Evolutionary conservation across 2,329 filamentous ascomycete species (phyloP), one percentile per base, ranked within the genome.

Genomic region (Penicillium thymicola): DNA sequence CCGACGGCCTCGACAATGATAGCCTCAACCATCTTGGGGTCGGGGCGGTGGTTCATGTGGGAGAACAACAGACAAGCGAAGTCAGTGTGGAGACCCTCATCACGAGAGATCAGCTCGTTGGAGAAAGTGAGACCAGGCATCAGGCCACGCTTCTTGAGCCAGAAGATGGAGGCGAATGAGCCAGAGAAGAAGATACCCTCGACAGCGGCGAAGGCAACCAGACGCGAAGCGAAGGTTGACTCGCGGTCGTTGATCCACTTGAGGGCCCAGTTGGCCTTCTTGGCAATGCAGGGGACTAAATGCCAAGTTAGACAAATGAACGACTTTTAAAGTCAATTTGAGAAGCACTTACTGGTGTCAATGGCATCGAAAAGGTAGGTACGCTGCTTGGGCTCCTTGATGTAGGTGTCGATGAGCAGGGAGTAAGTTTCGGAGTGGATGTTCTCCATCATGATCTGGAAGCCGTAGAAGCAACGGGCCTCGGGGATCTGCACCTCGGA

Each of bases 381-480:
- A 67, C 91, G 88, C 82, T 99, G 93, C 74, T 89, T 89, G 61
- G 90, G 89, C 82, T 99, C 94, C 84, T 95, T 97, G 81, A 99
- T 96, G 79, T 99, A 99, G 61, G 93, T 97, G 77, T 99, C 94
- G 75, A 99, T 99, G 74, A 99, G 87, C 36, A 99, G 88, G 21
- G 93, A 97, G 85, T 99, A 99, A 53, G 94, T 99, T 82, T 99
- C 94, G 16, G 94, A 97, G 85, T 99, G 94, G 71, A 99, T 96
- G 81, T 99, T 99, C 84, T 99, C 94, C 90, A 99, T 97, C 94
- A 99, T 99, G 82, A 97, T 97, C 82, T 99, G 94, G 85, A 99
- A 99, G 64, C 94, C 94, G 78, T 99, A 99, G 85, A 99, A 99
- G 87, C 94, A 99, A 71, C 94, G 92, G 63, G 94, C 94, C 80